Percentiles rank a stretch among this genome's conserved stretches.
Conservation (phyloP, 257 asterid species). For the Paulownia fortunei region DNA sequence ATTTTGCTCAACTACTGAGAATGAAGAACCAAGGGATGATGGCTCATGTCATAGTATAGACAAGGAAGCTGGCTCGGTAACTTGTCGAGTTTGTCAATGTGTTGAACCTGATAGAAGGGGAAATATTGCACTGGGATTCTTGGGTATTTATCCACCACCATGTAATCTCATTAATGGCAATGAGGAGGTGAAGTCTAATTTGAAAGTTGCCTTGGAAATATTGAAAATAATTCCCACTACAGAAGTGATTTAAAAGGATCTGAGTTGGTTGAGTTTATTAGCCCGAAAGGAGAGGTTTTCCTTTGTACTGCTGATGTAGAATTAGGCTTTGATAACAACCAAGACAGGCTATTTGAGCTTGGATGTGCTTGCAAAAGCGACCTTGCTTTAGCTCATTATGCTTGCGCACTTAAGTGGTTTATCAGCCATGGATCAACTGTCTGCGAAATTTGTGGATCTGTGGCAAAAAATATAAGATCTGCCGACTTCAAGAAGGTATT, state of each 20-base stretch:
- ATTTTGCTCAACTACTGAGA: slow-evolving; percentile 40
- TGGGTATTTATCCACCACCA: slow-evolving; percentile 69
- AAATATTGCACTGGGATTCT: slow-evolving; percentile 65
- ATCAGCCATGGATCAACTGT: slow-evolving; percentile 86
- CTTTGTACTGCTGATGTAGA: slow-evolving; percentile 77
- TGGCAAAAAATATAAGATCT: slow-evolving; percentile 60
- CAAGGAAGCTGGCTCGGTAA: slow-evolving; percentile 53
- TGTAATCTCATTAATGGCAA: slow-evolving; percentile 34
- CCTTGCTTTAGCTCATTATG: slow-evolving; percentile 88
- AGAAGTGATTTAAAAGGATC: slow-evolving; percentile 49
- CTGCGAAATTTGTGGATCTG: slow-evolving; percentile 85
- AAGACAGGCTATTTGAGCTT: slow-evolving; percentile 71
- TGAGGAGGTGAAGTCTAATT: slow-evolving; percentile 48
- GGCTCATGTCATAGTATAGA: slow-evolving; percentile 51
- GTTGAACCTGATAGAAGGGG: slow-evolving; percentile 82
- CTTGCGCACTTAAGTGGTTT: slow-evolving; percentile 95
- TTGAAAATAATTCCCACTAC: slow-evolving; percentile 39
- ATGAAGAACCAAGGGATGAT: slow-evolving; percentile 46
- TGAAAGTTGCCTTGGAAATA: slow-evolving; percentile 42
- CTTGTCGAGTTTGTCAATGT: slow-evolving; percentile 96
- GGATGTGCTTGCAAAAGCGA: slow-evolving; percentile 93
- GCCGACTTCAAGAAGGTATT: slow-evolving; percentile 71
- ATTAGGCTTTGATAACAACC: slow-evolving; percentile 59
- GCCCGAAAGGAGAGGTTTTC: slow-evolving; percentile 89
- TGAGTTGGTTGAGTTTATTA: slow-evolving; percentile 73